Base-by-base conservation (phyloP, 1,284 basidiomycete species). In the Puccinia polysora region DNA sequence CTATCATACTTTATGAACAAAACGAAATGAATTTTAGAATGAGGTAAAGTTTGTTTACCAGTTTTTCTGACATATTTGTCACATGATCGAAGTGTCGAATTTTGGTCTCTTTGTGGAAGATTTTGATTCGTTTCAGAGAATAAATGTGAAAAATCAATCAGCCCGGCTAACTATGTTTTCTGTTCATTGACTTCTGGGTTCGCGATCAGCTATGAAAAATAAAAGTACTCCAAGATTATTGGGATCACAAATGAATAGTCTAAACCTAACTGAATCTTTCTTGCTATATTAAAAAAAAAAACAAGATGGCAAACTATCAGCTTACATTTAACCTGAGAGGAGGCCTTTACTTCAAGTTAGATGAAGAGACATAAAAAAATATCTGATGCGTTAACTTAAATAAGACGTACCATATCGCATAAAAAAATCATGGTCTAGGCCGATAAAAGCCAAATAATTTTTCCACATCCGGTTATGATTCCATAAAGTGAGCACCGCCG, bases 241-340 rank as follows among this genome's bases (percentile, higher is more conserved):
- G n/a, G 6, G 18, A 4, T 8, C 28, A 30, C 6, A 30, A 30
- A 5, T 8, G n/a, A 23, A 58, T 18, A 20, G 28, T 15, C 45
- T n/a, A 15, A 23, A 63, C 60, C 8, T 32, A 23, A 63, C 60
- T 63, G 60, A 63, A 63, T 50, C 60, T 47, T 32, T 63, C 60
- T 63, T 63, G 60, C 60, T 63, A 12, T 47, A 12, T 12, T 47
- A n/a, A 20, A 4, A 12, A 3, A 40, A 7, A 1, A 25, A 15
- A 63, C 18, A 8, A 8, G 23, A 30, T 30, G 47, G 60, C 47
- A 20, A n/a, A 18, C 28, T 10, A 38, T 23, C 25, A 6, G 53
- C 15, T 6, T 56, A 18, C 34, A 20, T 60, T 25, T 12, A n/a
- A n/a, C n/a, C n/a, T n/a, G n/a, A n/a, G n/a, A n/a, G n/a, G n/a